Evolutionary conservation across 495 filamentous ascomycete genomes (phyloP), one percentile per base, ranked within the genome.

Genomic region (Penicillium herquei): DNA sequence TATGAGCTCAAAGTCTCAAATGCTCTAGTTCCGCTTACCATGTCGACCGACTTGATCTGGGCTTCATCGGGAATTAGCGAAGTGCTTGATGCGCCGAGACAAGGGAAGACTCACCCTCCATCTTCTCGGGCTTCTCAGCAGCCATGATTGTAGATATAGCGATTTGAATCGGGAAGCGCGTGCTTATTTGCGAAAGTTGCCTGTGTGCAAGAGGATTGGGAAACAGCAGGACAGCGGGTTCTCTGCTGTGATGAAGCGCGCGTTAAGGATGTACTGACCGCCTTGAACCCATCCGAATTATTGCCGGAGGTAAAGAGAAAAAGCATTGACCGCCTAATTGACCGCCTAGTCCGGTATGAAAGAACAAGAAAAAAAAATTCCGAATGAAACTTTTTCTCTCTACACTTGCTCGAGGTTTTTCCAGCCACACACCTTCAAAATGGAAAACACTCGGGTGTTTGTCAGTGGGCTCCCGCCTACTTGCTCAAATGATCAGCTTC

Each of bases 11-110:
- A 6, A 33, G 21, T 37, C 33, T 53, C 21, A 18, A 14, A 26
- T 17, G 16, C 3, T 10, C 16, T 39, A 34, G 16, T 49, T 30
- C 48, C 55, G 33, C 77, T 69, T 83, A 98, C 94, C 94, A 98
- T 98, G 63, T 98, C 94, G 48, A 90, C 93, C 51, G 92, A 96
- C 79, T 98, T 98, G 70, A 98, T 85, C 71, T 94, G 90, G 52
- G 89, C 94, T 98, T 67, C 51, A 66, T 26, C 17, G 51, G 35
- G 45, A 81, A 73, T 54, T 44, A 30, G 30, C 41, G 16, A 35
- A 32, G 33, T 34, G 40, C 16, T 50, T 9, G 11, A 32, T 39
- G 31, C 30, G 5, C 32, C 17, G 37, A 3, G 32, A 39, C 21
- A 39, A n/a, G 30, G 45, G n/a, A 7, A 26, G 13, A 63, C 83